These are phyloP conservation scores for Coemansia sp. DNA, from an alignment of 192 early-diverging fungal species.

Conservation along the genomic window DNA sequence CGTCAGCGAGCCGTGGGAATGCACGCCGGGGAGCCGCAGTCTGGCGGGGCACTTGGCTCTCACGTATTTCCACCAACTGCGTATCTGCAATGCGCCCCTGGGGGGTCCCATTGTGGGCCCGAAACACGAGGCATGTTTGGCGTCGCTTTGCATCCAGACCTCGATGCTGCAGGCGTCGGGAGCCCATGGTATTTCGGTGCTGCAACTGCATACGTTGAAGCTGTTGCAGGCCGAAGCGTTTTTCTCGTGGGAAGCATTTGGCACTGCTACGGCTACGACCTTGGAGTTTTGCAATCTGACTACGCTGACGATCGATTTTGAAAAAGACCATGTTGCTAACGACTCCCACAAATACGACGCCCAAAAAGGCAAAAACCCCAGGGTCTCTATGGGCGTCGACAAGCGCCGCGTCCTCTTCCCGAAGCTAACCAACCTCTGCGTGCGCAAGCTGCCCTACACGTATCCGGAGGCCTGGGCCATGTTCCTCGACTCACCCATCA, in stretches of 20 bases:
- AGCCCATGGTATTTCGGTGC: background rate
- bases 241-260: constrained; percentile 40
- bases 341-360: constrained; percentile 23
- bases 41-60: constrained; percentile 9
- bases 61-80: constrained; percentile 7
- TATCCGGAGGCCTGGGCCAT: constrained; percentile 39
- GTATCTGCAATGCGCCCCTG: background rate
- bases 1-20: constrained; percentile 15
- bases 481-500: constrained; percentile 34
- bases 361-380: background rate
- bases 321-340: constrained; percentile 34
- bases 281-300: constrained; percentile 17
- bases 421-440: constrained; percentile 1
- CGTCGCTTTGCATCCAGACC: constrained; percentile 26
- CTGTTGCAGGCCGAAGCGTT: constrained; percentile 26
- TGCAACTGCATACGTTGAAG: constrained; percentile 15
- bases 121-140: background rate
- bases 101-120: background rate
- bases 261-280: background rate
- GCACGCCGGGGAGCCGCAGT: constrained; percentile 10
- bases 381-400: constrained; percentile 37
- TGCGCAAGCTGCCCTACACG: constrained; percentile 31
- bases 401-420: constrained; percentile 19
- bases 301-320: constrained; percentile 33
- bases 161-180: constrained; percentile 10